Percentiles rank a stretch among this genome's conserved stretches.
Conservation (phyloP, 129 eudicot species). For the Deinandra increscens region DNA sequence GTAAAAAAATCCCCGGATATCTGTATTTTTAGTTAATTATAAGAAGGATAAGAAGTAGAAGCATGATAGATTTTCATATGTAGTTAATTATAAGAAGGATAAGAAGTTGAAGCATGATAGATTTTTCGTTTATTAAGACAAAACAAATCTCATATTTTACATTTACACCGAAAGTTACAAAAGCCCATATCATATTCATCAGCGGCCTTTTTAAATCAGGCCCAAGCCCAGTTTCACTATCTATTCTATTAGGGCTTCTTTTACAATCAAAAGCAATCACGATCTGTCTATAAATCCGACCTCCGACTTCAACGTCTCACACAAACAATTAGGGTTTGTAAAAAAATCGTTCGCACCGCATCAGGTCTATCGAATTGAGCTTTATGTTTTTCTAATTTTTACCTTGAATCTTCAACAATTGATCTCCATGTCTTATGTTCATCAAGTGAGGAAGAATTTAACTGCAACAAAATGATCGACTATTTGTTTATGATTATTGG, state of each 20-base stretch:
- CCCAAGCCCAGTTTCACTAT: background rate
- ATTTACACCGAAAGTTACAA: background rate
- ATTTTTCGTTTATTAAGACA: no score
- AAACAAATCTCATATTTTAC: no score
- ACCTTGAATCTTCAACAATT: background rate
- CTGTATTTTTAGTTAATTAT: no score
- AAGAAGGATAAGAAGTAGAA: no score
- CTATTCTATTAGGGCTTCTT: constrained; percentile 21
- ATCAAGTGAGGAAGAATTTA: constrained; percentile 31
- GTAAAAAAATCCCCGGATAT: no score
- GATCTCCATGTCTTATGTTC: background rate
- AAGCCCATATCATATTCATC: constrained; percentile 7
- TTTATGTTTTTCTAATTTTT: background rate
- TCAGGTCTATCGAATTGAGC: background rate
- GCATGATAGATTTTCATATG: no score
- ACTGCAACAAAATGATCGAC: constrained; percentile 41
- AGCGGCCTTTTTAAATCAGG: background rate
- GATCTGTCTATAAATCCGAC: constrained; percentile 1
- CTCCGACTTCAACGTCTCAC: background rate
- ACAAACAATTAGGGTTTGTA: constrained; percentile 6
- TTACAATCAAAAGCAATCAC: background rate
- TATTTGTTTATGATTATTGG: constrained; percentile 32
- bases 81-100: no score
- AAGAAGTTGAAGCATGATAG: no score
- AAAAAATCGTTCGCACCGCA: background rate